These are phyloP conservation scores for Poa annua DNA, from an alignment of 176 grass and related monocot species.

Conservation along the genomic window DNA sequence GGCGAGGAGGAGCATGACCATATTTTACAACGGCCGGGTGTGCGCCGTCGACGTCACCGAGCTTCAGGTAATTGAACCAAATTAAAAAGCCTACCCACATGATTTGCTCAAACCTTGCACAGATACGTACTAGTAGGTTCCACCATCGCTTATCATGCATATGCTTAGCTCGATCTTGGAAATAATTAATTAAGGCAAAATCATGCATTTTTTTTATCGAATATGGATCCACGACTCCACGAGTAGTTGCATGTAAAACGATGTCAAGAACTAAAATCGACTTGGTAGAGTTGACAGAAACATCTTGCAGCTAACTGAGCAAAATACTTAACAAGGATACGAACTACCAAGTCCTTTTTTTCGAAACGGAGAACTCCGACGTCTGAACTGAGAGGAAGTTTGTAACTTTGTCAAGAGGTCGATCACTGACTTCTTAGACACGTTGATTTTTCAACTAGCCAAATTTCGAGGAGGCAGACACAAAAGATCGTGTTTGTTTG, in stretches of 20 bases:
- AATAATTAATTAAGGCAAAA: background rate
- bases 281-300: background rate
- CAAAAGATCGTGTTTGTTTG: background rate
- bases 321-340: background rate
- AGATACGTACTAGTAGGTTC: too few species aligned
- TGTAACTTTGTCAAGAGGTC: background rate
- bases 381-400: background rate
- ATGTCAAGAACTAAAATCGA: background rate
- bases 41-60: conserved; percentile 71
- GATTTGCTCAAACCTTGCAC: background rate
- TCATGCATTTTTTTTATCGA: background rate
- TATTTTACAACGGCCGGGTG: conserved; percentile 70
- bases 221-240: background rate
- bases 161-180: background rate
- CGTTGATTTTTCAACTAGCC: background rate
- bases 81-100: background rate
- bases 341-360: too few species aligned
- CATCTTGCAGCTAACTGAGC: background rate
- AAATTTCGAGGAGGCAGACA: background rate
- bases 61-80: conserved; percentile 54
- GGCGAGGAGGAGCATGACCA: conserved; percentile 50
- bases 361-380: too few species aligned
- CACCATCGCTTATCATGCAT: background rate
- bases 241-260: background rate
- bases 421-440: background rate